Evolutionary conservation across 108 stramenopile species (phyloP), one percentile per base, ranked within the genome.

Genomic region (Skeletonema costatum): DNA sequence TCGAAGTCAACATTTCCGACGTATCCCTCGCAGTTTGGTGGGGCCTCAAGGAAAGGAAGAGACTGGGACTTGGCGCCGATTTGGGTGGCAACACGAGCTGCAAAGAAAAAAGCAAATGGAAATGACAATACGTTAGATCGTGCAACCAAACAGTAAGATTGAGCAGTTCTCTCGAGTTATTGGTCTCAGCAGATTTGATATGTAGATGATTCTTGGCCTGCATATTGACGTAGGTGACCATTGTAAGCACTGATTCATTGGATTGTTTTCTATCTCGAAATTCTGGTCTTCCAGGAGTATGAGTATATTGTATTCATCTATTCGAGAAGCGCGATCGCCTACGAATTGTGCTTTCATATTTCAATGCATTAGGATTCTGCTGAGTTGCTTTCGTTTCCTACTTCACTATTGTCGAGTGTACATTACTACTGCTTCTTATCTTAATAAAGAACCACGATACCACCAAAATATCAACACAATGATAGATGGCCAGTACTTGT

Each of bases 41-140:
- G 98, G 74, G 94, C 84, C 56, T 87, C 86, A 73, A 98, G 88
- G 94, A 98, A 98, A 30, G 98, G 98, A 69, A 98, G 81, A 60
- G 98, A 90, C 21, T 82, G 76, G 63, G 86, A 82, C 78, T 85
- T 83, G 17, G 64, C 83, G 21, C 60, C 63, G 32, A 84, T 25
- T 16, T 72, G 71, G 38, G 82, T 80, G 19, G 66, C 78, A 36
- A 73, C 42, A 60, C 66, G 76, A 60, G 44, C 60, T 44, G 39
- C 19, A 36, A 42, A 2, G 48, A 16, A 8, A 19, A 11, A 10
- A n/a, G 5, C 53, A 9, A 29, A 56, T 2, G 64, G 42, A 46
- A 65, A 66, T 13, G 21, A 60, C 4, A 17, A 29, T 44, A 2
- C 2, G 32, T 32, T 42, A 35, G 41, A 21, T 16, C 3, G 31